Base-by-base conservation (phyloP, 305 asterid species). In the Stenogyne calaminthoides region DNA sequence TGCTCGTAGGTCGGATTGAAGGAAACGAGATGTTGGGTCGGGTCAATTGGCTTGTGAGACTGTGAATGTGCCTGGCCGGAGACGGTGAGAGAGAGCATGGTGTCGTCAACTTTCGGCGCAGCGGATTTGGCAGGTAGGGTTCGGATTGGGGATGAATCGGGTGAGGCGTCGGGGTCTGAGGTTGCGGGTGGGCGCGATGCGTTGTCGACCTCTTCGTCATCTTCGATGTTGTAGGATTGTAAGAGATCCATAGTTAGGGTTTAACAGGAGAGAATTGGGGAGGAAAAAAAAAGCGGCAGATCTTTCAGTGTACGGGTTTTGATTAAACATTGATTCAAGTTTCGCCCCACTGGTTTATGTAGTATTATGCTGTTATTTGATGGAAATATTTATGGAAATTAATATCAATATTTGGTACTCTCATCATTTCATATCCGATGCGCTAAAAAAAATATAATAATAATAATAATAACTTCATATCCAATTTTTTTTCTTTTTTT, bases 1-100 rank as follows among this genome's bases (percentile, higher is more conserved):
- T 95, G 98, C 27, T 95, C 99, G 73, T 87, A 92, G 5, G 96
- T 92, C 2, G 97, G 99, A 67, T 95, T 95, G 88, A 90, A 95
- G 10, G 89, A 75, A n/a, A 95, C 98, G 18, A 88, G 73, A 67
- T 92, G 98, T 49, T 88, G 99, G 37, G 96, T 88, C 67, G 99
- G 99, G 57, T 92, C 92, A 12, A 95, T 87, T 37, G 98, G 99
- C 58, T 84, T 89, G 14, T 81, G 90, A 14, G 85, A 67, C 77
- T 66, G 70, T 1, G 84, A 80, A 3, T 82, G 78, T 52, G 82
- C 85, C 74, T 76, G 66, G 5, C 95, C 96, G 55, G 96, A 88
- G 46, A 81, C 95, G 12, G 98, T 90, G 66, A 95, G 88, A 20
- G 99, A 83, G 46, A 95, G 85, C 96, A 92, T 88, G 12, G 99